Evolutionary conservation across 306 rosid genomes (phyloP), one percentile per base, ranked within the genome.

Genomic region (Rosa lucieae): DNA sequence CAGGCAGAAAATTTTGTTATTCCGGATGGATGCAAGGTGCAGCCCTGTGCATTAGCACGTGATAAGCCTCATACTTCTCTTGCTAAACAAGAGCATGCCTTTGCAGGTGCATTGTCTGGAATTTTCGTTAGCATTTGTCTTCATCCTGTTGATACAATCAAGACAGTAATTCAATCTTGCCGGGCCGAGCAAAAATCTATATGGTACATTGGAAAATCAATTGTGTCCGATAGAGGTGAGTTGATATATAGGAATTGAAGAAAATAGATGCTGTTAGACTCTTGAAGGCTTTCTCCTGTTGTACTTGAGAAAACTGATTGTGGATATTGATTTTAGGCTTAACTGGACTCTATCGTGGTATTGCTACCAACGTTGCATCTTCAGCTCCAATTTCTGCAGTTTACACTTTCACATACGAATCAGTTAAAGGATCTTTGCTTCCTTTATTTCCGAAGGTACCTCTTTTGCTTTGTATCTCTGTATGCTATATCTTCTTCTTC

Each of bases 341-440:
- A 70, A 81, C 84, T 81, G 99, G 98, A 77, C 96, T 95, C 81
- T 92, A 91, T 85, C 97, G 98, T 69, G 99, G 99, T 81, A 86
- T 95, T 83, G 81, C 93, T 75, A 85, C 98, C 80, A 95, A 90
- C 79, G 81, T 92, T 80, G 89, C 94, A 52, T 90, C 91, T 77
- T 95, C 99, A 39, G 98, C 98, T 86, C 99, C 99, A 70, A 93
- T 89, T 81, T 95, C 99, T 80, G 97, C 99, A 67, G 85, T 95
- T 74, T 95, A 95, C 87, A 89, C 94, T 58, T 90, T 89, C 87
- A 91, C 99, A 61, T 95, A 95, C 79, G 98, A 95, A 90, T 90
- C 98, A 35, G 90, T 92, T 76, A 93, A 95, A 87, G 91, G 90
- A 79, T 87, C 93, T 84, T 85, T 91, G 86, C 92, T 92, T 90